Percentiles rank a stretch among this genome's conserved stretches.
Conservation (phyloP, 2,329 filamentous ascomycete species). For the Claviceps pazoutovae region DNA sequence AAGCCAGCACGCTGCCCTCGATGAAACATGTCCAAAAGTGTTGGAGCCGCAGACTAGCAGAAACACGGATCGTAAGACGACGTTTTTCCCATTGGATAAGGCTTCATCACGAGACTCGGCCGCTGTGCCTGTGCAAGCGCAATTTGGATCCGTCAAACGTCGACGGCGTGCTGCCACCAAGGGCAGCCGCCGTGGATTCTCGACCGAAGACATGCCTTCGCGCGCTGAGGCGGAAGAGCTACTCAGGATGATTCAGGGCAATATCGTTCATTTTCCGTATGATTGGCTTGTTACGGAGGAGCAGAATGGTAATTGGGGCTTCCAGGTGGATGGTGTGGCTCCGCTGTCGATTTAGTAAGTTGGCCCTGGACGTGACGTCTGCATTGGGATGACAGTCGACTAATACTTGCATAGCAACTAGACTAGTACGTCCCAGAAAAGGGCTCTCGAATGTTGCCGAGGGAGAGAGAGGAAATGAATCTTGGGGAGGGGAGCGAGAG, state of each 20-base stretch:
- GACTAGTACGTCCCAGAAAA: background rate
- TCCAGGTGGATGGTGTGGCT: slow-evolving; percentile 89
- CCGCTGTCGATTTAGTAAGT: slow-evolving; percentile 94
- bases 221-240: slow-evolving; percentile 69
- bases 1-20: slow-evolving; percentile 34
- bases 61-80: slow-evolving; percentile 36
- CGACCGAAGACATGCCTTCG: slow-evolving; percentile 62
- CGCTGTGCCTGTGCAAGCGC: slow-evolving; percentile 16
- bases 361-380: no score
- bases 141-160: slow-evolving; percentile 39
- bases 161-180: slow-evolving; percentile 58
- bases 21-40: slow-evolving; percentile 20
- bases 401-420: slow-evolving; percentile 1
- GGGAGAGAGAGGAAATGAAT: no score
- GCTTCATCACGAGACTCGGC: slow-evolving; percentile 25
- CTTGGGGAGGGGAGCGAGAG: background rate
- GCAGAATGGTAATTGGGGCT: slow-evolving; percentile 88
- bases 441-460: no score
- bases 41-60: slow-evolving; percentile 24
- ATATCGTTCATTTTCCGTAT: slow-evolving; percentile 85
- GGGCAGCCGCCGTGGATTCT: slow-evolving; percentile 49
- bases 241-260: slow-evolving; percentile 69
- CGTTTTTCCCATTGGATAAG: slow-evolving; percentile 41
- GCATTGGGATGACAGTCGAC: background rate
- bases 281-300: slow-evolving; percentile 92